Base-by-base conservation (phyloP, 2,329 filamentous ascomycete genomes). In the Metarhizium rileyi region DNA sequence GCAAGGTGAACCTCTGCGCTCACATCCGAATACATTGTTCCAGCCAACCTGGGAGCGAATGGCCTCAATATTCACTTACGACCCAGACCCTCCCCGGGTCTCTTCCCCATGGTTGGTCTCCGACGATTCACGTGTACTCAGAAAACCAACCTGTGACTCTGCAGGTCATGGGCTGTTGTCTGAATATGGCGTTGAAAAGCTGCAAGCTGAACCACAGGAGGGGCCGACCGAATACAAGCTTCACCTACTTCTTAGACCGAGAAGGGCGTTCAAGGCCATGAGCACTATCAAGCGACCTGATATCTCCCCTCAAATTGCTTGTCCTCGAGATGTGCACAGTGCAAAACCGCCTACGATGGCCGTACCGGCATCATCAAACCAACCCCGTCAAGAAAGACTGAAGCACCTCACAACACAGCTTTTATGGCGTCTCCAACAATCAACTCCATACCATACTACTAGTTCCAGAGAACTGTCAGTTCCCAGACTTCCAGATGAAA, bases 191-290 rank as follows among this genome's bases (percentile, higher is more conserved):
- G 79, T 93, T 43, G 85, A 83, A 42, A 88, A 84, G 60, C 71
- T 98, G 16, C 84, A 90, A 55, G 84, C 91, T 12, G 93, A 98
- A 65, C 91, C 91, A 5, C 90, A 97, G 63, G 85, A 94, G 55
- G 93, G 93, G 0, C 90, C 93, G 18, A 94, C 88, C 0, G 93
- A 98, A 68, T 98, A 98, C 70, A 98, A 98, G 66, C 71, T 98
- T 41, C 93, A 97, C 68, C 73, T 98, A 5, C 76, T 97, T 6
- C 71, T 96, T 47, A 82, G 90, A 33, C 83, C 86, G 16, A 78
- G 91, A 51, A 79, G 89, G 53, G 80, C 78, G 6, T 95, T 90
- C 65, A 76, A 75, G 33, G 78, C 76, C 28, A 84, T 84, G 63
- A 90, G 81, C 56, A 94, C 89, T 47, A 42, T 49, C 12, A 35